phyloP scores from a whole-genome alignment of 345 rosid genomes.

The Rhizophora apiculata region DNA sequence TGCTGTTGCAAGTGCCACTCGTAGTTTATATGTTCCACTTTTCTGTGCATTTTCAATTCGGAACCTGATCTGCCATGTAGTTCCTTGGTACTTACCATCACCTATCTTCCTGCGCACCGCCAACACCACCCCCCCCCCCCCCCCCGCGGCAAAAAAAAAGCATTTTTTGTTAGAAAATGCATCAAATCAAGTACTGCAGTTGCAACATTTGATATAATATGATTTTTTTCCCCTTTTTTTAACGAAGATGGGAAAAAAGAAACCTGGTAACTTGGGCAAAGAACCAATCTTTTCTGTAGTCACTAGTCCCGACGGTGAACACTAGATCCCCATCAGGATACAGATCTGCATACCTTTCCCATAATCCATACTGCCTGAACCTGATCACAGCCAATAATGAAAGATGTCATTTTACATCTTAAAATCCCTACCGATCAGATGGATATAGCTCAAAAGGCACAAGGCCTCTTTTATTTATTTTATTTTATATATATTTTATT shows the following conservation, averaged over 20 bases:
- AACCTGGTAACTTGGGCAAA: constrained; percentile 75
- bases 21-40: constrained; percentile 50
- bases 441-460: background rate
- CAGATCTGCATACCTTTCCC: constrained; percentile 79
- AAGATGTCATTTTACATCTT: background rate
- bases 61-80: constrained; percentile 74
- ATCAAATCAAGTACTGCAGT: too few species aligned
- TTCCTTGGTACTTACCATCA: constrained; percentile 39
- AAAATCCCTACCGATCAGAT: background rate
- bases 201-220: background rate
- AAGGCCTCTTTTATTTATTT: background rate
- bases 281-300: constrained; percentile 78
- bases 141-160: too few species aligned
- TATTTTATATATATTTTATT: too few species aligned
- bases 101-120: constrained; percentile 40
- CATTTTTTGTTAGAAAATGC: too few species aligned
- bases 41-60: constrained; percentile 37
- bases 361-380: constrained; percentile 81
- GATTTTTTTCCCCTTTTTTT: background rate
- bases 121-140: background rate
- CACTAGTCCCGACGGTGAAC: constrained; percentile 60
- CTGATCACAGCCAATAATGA: constrained; percentile 26
- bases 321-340: constrained; percentile 66
- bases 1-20: constrained; percentile 80
- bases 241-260: background rate